phyloP scores from a whole-genome alignment of 352 stramenopile species.

The Albugo laibachii region DNA sequence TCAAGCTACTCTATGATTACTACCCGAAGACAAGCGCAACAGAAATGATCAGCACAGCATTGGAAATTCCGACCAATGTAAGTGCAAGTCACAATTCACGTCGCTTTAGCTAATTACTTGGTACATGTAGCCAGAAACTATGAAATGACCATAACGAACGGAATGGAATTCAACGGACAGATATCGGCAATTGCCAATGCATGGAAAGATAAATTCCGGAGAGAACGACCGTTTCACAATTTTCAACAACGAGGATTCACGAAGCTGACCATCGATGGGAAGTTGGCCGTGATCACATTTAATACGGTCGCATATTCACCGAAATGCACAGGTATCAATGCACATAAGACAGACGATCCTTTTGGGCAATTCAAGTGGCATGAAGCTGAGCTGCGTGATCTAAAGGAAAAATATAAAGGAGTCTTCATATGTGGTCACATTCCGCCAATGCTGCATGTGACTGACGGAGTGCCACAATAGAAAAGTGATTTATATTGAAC shows the following conservation, averaged over 20 bases:
- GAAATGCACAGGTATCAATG: constrained; percentile 35
- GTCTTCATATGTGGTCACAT: constrained; percentile 84
- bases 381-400: constrained; percentile 34
- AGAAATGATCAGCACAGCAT: no score
- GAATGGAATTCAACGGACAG: no score
- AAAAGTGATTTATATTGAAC: constrained; percentile 60
- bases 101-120: no score
- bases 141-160: no score
- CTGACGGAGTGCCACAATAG: constrained; percentile 64
- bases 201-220: constrained; percentile 40
- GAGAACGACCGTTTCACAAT: constrained; percentile 20
- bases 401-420: constrained; percentile 19
- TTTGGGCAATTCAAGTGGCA: constrained; percentile 84
- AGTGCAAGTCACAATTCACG: no score
- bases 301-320: constrained; percentile 49
- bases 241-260: constrained; percentile 45
- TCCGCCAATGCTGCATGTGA: constrained; percentile 77
- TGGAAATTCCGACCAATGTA: no score
- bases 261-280: constrained; percentile 33
- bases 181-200: no score
- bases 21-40: constrained; percentile 19
- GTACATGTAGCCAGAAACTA: no score
- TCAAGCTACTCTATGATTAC: constrained; percentile 46
- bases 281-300: constrained; percentile 42
- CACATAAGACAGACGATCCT: constrained; percentile 48